phyloP scores from a whole-genome alignment of 371 early-diverging fungal genomes.

The Actinomucor elegans region DNA sequence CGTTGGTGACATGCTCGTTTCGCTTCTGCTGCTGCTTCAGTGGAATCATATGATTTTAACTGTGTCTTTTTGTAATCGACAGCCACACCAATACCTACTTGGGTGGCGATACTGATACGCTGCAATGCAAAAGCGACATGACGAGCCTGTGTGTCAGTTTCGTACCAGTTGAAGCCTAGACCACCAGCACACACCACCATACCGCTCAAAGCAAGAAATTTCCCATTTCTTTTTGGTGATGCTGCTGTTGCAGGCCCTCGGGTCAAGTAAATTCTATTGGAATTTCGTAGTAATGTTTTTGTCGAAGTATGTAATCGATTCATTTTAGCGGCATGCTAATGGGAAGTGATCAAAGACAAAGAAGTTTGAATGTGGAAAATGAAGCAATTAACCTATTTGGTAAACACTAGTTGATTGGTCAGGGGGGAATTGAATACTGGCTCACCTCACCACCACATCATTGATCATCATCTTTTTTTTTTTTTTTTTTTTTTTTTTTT shows the following conservation, averaged over 20 bases:
- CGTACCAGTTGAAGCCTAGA: slow-evolving; percentile 16
- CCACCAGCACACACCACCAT: slow-evolving; percentile 3
- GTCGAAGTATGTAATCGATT: too few species aligned
- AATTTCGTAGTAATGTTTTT: neutral
- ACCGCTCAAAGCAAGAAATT: neutral
- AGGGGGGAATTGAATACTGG: too few species aligned
- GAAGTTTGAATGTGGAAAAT: too few species aligned
- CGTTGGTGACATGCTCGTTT: slow-evolving; percentile 44
- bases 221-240: neutral
- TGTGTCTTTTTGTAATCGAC: slow-evolving; percentile 63
- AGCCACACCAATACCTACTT: slow-evolving; percentile 46
- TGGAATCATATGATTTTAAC: slow-evolving; percentile 32
- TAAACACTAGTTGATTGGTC: too few species aligned
- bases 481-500: too few species aligned
- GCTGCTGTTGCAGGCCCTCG: too few species aligned
- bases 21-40: slow-evolving; percentile 37
- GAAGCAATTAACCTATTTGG: too few species aligned
- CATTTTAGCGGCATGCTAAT: too few species aligned
- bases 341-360: too few species aligned
- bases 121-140: slow-evolving; percentile 40
- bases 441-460: too few species aligned
- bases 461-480: too few species aligned
- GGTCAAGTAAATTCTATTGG: too few species aligned
- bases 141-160: slow-evolving; percentile 29
- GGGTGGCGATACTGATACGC: slow-evolving; percentile 43